phyloP scores from a whole-genome alignment of 1,284 basidiomycete species.

The Mycena sp. region DNA sequence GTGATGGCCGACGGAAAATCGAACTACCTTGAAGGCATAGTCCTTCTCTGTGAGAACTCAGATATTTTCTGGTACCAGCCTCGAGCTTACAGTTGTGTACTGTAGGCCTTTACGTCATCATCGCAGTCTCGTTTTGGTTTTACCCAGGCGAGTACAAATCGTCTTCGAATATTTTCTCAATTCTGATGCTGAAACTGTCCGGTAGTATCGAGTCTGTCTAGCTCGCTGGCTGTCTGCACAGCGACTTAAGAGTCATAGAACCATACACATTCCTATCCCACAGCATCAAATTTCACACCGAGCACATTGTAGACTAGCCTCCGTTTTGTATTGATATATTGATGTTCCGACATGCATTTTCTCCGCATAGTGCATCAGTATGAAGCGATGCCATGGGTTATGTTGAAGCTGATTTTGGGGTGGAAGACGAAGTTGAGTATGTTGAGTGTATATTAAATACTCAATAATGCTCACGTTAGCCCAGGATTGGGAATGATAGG shows the following conservation, averaged over 20 bases:
- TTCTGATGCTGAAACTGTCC: background rate
- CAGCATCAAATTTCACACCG: too few relatives aligned
- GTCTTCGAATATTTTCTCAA: background rate
- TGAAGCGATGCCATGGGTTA: conserved; percentile 35
- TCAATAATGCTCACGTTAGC: conserved; percentile 34
- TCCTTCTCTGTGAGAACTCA: conserved; percentile 7
- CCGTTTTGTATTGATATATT: too few relatives aligned
- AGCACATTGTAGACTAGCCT: too few relatives aligned
- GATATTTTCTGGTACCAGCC: background rate
- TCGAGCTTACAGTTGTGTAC: background rate
- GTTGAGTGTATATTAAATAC: too few relatives aligned
- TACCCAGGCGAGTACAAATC: conserved; percentile 43
- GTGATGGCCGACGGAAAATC: conserved; percentile 63
- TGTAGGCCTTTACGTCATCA: conserved; percentile 48
- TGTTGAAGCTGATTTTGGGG: conserved; percentile 15
- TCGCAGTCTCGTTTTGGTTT: conserved; percentile 53
- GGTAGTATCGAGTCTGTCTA: conserved; percentile 16
- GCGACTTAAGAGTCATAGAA: background rate
- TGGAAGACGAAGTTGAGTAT: too few relatives aligned
- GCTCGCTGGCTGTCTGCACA: conserved; percentile 12
- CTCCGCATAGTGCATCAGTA: conserved; percentile 13
- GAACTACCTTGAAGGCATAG: conserved; percentile 28
- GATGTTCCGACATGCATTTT: too few relatives aligned
- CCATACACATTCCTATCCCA: background rate
- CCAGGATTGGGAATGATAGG: conserved; percentile 46